phyloP scores from a whole-genome alignment of 768 basidiomycete species.

The Pleurotus tuber-regium region DNA sequence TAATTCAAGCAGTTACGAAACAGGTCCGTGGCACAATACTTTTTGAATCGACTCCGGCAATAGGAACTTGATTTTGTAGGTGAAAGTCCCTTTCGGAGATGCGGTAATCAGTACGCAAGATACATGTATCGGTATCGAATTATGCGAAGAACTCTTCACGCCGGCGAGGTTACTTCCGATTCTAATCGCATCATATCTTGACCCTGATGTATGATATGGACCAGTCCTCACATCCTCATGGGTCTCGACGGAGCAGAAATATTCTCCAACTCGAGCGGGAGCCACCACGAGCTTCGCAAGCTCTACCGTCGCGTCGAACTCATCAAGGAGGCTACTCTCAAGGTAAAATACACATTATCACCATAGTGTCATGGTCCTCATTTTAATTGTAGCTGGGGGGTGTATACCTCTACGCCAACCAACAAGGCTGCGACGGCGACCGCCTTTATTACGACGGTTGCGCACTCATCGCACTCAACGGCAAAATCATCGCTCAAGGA shows the following conservation, averaged over 20 bases:
- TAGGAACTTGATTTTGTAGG: constrained; percentile 39
- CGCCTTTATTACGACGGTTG: constrained; percentile 98
- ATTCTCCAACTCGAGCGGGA: constrained; percentile 97
- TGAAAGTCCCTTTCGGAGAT: constrained; percentile 93
- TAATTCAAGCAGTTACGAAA: constrained; percentile 84
- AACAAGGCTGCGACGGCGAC: constrained; percentile 98
- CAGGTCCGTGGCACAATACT: constrained; percentile 50
- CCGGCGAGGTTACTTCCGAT: constrained; percentile 80
- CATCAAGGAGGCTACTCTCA: constrained; percentile 95
- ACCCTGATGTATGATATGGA: neutral
- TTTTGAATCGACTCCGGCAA: neutral
- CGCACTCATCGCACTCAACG: constrained; percentile 94
- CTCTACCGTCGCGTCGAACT: constrained; percentile 87
- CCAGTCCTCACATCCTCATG: constrained; percentile 95
- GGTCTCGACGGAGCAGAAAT: constrained; percentile 98
- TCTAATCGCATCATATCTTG: neutral
- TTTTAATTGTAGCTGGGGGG: constrained; percentile 80
- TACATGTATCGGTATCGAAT: constrained; percentile 94
- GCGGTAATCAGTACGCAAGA: constrained; percentile 91
- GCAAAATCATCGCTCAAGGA: constrained; percentile 89
- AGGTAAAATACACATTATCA: constrained; percentile 45
- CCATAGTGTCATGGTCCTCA: constrained; percentile 1
- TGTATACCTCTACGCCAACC: constrained; percentile 96
- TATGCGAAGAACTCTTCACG: constrained; percentile 98
- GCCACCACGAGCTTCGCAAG: constrained; percentile 98